Conservation (phyloP, 176 grass and related monocot species). For the Themeda triandra region DNA sequence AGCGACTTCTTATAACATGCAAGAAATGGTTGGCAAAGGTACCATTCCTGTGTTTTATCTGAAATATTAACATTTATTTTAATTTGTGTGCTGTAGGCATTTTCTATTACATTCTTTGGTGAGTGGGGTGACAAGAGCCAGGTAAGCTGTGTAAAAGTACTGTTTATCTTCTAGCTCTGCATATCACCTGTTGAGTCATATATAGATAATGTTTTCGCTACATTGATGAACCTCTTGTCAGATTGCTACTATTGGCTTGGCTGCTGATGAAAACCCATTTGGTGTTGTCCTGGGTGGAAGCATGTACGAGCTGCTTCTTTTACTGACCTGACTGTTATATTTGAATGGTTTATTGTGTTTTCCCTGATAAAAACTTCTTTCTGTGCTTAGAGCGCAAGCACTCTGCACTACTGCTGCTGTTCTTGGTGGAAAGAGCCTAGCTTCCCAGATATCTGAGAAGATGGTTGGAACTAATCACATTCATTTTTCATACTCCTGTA, state of each 20-base stretch:
- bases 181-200: slow-evolving; percentile 1
- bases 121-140: slow-evolving; percentile 99
- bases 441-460: slow-evolving; percentile 96
- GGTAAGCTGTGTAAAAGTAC: slow-evolving; percentile 40
- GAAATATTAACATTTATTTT: slow-evolving; percentile 14
- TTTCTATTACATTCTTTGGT: slow-evolving; percentile 98
- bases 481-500: background rate
- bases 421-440: slow-evolving; percentile 89
- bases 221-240: slow-evolving; percentile 18
- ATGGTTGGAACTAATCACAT: slow-evolving; percentile 48
- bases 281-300: slow-evolving; percentile 94
- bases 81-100: slow-evolving; percentile 58
- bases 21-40: background rate
- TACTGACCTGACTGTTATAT: background rate
- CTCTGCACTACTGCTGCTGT: slow-evolving; percentile 96
- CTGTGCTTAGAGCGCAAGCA: slow-evolving; percentile 67
- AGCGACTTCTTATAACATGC: slow-evolving; percentile 13
- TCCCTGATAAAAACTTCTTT: slow-evolving; percentile 11
- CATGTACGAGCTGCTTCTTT: slow-evolving; percentile 48
- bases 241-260: slow-evolving; percentile 98
- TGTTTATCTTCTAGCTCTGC: slow-evolving; percentile 7
- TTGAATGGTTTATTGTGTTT: background rate
- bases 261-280: slow-evolving; percentile 86
- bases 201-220: slow-evolving; percentile 7
- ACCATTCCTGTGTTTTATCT: background rate